Evolutionary conservation across 768 basidiomycete species (phyloP), one percentile per base, ranked within the genome.

Genomic region (Leccinum rimulosum): DNA sequence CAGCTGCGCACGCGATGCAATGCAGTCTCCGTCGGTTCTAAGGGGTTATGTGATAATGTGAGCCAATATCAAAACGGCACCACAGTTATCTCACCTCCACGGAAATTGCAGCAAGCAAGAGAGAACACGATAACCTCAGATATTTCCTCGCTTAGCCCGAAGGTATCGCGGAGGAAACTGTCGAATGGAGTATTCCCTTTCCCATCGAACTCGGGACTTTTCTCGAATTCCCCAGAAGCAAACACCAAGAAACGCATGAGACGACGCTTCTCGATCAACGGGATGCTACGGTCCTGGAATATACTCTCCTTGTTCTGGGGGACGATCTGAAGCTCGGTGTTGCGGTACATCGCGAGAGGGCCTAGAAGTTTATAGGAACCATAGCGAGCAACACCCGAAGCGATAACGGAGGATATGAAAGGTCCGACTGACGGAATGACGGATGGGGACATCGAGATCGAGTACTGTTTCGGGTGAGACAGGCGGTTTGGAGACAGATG

Each of bases 211-310:
- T 91, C 88, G 15, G 77, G 74, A 60, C 79, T 80, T 19, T 70
- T 74, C 69, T 92, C 91, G 57, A 91, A 91, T 1, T 92, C 88
- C 0, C 85, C 84, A 2, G 83, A 82, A 38, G 91, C 87, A 68
- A 93, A 95, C 64, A 87, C 82, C 50, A 98, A 74, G 66, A 96
- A 93, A 58, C 95, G 91, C 91, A 98, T 98, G 27, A 98, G 76
- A 33, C 91, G 81, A 48, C 95, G 78, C 75, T 98, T 98, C 61
- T 95, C 92, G 33, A 95, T 70, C 11, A 98, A 79, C 7, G 80
- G 79, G 8, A 98, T 82, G 9, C 79, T 80, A 67, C 85, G 86
- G 74, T 84, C 87, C 76, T 90, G 94, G 82, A 98, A 98, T 3
- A 98, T 82, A 59, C 92, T 90, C 72, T 95, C 95, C 71, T 97